phyloP scores from a whole-genome alignment of 371 early-diverging fungal genomes.

The Zancudomyces culisetae region DNA sequence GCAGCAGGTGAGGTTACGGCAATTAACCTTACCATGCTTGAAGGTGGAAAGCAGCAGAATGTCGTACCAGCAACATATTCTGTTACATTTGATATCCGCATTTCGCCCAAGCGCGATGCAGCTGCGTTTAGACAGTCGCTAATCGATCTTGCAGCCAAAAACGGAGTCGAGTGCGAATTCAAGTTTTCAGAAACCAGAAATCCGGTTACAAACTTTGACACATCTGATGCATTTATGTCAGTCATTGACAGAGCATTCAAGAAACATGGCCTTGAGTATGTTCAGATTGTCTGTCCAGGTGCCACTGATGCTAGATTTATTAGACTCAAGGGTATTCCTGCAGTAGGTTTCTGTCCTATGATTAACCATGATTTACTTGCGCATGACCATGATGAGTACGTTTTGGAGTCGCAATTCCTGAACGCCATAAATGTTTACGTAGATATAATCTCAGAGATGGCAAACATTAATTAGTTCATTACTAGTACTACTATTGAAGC shows the following conservation, averaged over 20 bases:
- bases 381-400: conserved; percentile 62
- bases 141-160: conserved; percentile 26
- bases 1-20: conserved; percentile 62
- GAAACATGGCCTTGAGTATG: not conserved
- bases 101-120: conserved; percentile 38
- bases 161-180: conserved; percentile 32
- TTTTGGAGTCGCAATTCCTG: conserved; percentile 41
- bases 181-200: conserved; percentile 30
- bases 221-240: conserved; percentile 31
- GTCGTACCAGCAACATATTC: conserved; percentile 41
- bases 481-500: not conserved
- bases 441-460: conserved; percentile 25
- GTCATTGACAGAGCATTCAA: conserved; percentile 43
- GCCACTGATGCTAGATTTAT: conserved; percentile 54
- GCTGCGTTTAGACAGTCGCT: conserved; percentile 28
- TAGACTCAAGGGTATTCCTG: conserved; percentile 44
- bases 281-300: conserved; percentile 24
- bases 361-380: conserved; percentile 43
- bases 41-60: conserved; percentile 36
- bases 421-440: conserved; percentile 47
- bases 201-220: conserved; percentile 26
- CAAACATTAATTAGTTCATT: conserved; percentile 5
- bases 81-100: conserved; percentile 49
- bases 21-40: conserved; percentile 47
- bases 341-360: conserved; percentile 50